Percentiles rank a stretch among this genome's conserved stretches.
Evolutionary conservation across 1,284 basidiomycete species (phyloP).

Genomic region (Tilletia walkeri): DNA sequence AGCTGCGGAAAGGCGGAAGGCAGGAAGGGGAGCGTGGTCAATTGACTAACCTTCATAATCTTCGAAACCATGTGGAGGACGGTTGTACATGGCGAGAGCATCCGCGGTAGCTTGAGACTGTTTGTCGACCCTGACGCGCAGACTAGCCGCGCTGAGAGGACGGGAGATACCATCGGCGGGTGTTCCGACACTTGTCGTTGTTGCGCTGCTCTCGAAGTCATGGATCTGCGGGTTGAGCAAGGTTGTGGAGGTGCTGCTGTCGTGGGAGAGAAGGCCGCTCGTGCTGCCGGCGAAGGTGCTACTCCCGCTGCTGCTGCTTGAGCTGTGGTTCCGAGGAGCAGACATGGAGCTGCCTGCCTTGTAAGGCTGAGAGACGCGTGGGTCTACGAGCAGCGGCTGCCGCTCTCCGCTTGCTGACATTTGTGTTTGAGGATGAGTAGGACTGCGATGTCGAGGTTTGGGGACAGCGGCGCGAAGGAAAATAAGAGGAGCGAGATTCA

Average conservation of each 20-base stretch:
- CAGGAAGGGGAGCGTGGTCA: background rate
- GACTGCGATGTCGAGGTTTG: background rate
- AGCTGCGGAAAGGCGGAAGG: background rate
- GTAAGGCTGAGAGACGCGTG: background rate
- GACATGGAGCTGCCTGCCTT: background rate
- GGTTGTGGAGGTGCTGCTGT: background rate
- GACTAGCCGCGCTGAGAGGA: constrained; percentile 39
- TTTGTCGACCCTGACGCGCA: constrained; percentile 48
- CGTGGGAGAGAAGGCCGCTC: background rate
- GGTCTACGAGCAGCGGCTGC: background rate
- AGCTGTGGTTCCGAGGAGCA: background rate
- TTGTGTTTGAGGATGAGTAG: background rate
- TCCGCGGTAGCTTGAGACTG: constrained; percentile 33
- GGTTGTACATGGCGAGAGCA: constrained; percentile 41
- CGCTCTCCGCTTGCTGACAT: background rate
- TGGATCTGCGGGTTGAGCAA: background rate
- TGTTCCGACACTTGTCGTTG: background rate
- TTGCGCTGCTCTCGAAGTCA: background rate
- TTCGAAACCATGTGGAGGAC: constrained; percentile 43
- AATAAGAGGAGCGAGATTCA: background rate
- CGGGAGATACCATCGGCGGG: constrained; percentile 32
- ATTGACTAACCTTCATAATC: constrained; percentile 20
- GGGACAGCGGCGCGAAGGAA: background rate
- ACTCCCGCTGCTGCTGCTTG: background rate
- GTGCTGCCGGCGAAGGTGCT: background rate